A percentile compares a stretch with the other conserved stretches of the same genome.
Conservation (phyloP, 352 stramenopile species). For the Phytophthora multivora region DNA sequence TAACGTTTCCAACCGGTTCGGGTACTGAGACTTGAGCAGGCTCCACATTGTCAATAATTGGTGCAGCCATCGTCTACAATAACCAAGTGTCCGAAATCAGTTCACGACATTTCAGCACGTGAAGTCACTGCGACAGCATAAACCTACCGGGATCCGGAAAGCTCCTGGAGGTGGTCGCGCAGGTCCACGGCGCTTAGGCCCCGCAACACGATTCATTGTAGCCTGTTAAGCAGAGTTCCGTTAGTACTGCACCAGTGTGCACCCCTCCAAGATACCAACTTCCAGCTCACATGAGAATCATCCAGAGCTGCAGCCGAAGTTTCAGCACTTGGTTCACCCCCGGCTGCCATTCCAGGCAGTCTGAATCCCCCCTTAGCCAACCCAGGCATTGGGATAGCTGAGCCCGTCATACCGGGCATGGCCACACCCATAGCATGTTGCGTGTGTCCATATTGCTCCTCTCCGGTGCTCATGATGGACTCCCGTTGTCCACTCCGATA, state of each 20-base stretch:
- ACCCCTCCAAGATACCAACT: background rate
- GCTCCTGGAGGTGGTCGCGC: slow-evolving; percentile 64
- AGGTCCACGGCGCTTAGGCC: slow-evolving; percentile 79
- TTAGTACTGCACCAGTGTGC: slow-evolving; percentile 10
- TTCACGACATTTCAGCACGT: background rate
- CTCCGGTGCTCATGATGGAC: slow-evolving; percentile 85
- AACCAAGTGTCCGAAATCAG: slow-evolving; percentile 11
- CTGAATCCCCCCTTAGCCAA: slow-evolving; percentile 69
- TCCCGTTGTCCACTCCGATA: slow-evolving; percentile 38
- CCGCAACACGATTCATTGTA: slow-evolving; percentile 77
- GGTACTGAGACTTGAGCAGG: slow-evolving; percentile 11
- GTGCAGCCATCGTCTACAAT: slow-evolving; percentile 47
- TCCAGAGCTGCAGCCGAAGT: slow-evolving; percentile 41
- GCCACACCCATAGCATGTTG: slow-evolving; percentile 73
- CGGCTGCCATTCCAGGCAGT: slow-evolving; percentile 65
- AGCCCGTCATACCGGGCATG: slow-evolving; percentile 79
- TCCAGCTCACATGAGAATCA: slow-evolving; percentile 65
- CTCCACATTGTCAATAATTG: slow-evolving; percentile 36
- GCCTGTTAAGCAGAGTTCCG: slow-evolving; percentile 38
- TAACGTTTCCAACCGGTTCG: slow-evolving; percentile 4
- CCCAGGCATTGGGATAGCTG: slow-evolving; percentile 83
- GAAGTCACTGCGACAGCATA: background rate
- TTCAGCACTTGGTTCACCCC: slow-evolving; percentile 31
- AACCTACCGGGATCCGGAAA: slow-evolving; percentile 60
- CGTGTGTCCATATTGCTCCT: slow-evolving; percentile 75